Evolutionary conservation across 768 basidiomycete species (phyloP).

Genomic region (Lentinula boryana): DNA sequence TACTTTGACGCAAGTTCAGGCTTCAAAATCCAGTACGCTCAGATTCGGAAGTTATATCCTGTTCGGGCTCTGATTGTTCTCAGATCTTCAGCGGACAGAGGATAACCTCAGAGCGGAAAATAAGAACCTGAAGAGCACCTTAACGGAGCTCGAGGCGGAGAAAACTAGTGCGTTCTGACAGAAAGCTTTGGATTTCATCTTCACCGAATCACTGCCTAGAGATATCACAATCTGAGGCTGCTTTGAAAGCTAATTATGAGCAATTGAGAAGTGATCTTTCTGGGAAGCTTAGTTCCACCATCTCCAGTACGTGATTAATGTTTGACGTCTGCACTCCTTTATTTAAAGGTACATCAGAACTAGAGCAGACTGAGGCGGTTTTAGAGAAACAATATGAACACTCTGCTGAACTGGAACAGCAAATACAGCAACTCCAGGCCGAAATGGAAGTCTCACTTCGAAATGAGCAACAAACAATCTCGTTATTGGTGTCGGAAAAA

Average conservation of each 20-base stretch:
- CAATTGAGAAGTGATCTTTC: background rate
- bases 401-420: conserved; percentile 23
- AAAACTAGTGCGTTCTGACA: conserved; percentile 2
- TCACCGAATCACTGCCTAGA: conserved; percentile 14
- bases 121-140: background rate
- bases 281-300: background rate
- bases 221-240: conserved; percentile 23
- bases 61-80: background rate
- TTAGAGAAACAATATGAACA: conserved; percentile 27
- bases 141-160: background rate
- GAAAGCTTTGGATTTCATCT: background rate
- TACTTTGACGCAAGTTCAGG: background rate
- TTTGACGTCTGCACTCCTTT: background rate
- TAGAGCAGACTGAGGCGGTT: conserved; percentile 7
- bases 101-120: conserved; percentile 8
- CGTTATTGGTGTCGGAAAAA: conserved; percentile 73
- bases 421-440: conserved; percentile 21
- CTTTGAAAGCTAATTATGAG: background rate
- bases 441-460: conserved; percentile 32
- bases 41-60: background rate
- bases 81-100: conserved; percentile 28
- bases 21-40: conserved; percentile 4
- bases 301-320: background rate
- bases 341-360: background rate
- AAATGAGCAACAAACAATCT: conserved; percentile 69